A percentile compares a stretch with the other conserved stretches of the same genome.
phyloP scores from a whole-genome alignment of 768 basidiomycete species.

The Udeniomyces megalosporus region DNA sequence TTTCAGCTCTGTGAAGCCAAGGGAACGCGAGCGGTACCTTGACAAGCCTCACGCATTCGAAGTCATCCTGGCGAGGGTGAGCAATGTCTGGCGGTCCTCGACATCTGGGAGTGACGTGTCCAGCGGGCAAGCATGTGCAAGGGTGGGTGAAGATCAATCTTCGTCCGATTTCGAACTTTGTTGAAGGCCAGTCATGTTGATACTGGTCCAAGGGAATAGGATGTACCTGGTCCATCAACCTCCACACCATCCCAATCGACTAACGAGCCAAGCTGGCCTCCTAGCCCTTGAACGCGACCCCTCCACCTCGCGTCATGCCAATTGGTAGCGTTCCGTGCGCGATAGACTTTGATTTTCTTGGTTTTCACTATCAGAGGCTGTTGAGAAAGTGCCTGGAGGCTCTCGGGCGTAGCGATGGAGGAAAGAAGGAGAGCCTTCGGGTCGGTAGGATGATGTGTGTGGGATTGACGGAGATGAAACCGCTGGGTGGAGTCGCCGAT shows the following conservation, averaged over 20 bases:
- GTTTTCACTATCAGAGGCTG: neutral
- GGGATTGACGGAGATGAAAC: neutral
- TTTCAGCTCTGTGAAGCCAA: neutral
- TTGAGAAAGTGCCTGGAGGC: neutral
- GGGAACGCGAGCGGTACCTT: neutral
- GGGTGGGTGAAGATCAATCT: neutral
- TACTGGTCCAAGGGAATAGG: no score
- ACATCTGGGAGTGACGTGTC: slow-evolving; percentile 25
- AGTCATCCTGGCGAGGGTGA: slow-evolving; percentile 74
- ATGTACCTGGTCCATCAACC: slow-evolving; percentile 46
- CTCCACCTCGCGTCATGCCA: neutral
- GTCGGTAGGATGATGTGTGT: slow-evolving; percentile 11
- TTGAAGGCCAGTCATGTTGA: neutral
- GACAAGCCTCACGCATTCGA: slow-evolving; percentile 46
- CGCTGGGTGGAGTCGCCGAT: no score
- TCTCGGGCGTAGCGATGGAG: neutral
- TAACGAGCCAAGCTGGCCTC: neutral
- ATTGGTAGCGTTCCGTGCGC: neutral
- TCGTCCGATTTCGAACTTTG: neutral
- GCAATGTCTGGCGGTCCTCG: slow-evolving; percentile 50
- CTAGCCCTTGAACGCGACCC: neutral
- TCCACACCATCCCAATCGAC: slow-evolving; percentile 49
- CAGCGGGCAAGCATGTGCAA: neutral
- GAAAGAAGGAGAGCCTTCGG: slow-evolving; percentile 3
- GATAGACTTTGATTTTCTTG: slow-evolving; percentile 1